These are phyloP conservation scores for Aphanomyces stellatus DNA, from an alignment of 352 stramenopile genomes.

Conservation along the genomic window DNA sequence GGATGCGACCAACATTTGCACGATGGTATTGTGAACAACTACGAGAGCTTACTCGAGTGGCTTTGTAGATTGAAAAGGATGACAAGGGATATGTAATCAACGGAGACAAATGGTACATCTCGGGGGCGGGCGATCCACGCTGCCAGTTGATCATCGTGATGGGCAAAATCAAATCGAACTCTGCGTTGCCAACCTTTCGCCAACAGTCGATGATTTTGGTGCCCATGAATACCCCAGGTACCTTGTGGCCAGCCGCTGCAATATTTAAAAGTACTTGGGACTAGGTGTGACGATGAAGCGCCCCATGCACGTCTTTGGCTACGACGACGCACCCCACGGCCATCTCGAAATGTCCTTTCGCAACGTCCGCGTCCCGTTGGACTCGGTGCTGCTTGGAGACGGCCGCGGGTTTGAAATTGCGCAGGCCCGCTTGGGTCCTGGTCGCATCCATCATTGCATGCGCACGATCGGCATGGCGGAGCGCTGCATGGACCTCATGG, in stretches of 20 bases:
- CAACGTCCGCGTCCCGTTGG: conserved; percentile 30
- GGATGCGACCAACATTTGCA: conserved; percentile 95
- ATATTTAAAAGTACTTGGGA: not conserved
- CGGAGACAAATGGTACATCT: conserved; percentile 95
- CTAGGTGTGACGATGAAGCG: conserved; percentile 29
- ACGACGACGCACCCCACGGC: conserved; percentile 92
- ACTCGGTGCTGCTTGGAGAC: conserved; percentile 56
- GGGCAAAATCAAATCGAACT: conserved; percentile 45
- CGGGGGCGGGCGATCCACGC: conserved; percentile 90
- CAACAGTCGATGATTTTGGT: conserved; percentile 80
- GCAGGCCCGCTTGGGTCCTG: conserved; percentile 74
- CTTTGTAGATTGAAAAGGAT: conserved; percentile 33
- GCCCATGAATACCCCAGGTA: conserved; percentile 27
- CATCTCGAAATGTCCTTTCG: conserved; percentile 76
- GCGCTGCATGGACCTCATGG: conserved; percentile 74
- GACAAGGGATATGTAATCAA: conserved; percentile 89
- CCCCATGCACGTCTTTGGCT: conserved; percentile 91
- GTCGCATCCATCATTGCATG: conserved; percentile 98
- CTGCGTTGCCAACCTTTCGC: conserved; percentile 35
- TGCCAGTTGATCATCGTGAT: conserved; percentile 88
- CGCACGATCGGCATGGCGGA: conserved; percentile 87
- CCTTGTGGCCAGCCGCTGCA: not conserved
- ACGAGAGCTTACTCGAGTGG: not conserved
- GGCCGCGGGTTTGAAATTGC: conserved; percentile 85
- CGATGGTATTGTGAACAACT: conserved; percentile 36